A percentile compares a stretch with the other conserved stretches of the same genome.
These are phyloP conservation scores for Andrographis paniculata DNA, from an alignment of 305 asterid genomes.

Conservation along the genomic window DNA sequence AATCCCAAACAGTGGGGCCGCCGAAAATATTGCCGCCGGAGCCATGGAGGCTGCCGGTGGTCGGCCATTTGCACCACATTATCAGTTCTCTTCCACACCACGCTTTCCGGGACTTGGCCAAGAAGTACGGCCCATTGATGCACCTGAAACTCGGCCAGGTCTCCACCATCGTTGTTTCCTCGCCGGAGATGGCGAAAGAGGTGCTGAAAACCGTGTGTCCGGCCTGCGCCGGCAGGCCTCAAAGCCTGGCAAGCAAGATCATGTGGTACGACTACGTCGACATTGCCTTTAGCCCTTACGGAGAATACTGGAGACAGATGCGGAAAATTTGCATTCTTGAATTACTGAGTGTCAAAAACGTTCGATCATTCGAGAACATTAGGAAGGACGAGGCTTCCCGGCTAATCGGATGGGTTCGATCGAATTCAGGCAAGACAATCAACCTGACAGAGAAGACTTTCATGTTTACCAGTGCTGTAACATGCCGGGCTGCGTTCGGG, in stretches of 20 bases:
- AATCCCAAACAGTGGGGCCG: constrained; percentile 12
- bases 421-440: background rate
- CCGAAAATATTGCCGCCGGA: background rate
- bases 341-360: background rate
- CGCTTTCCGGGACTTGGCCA: background rate
- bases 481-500: background rate
- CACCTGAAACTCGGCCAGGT: background rate
- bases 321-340: background rate
- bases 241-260: background rate
- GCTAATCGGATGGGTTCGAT: background rate
- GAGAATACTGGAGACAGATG: background rate
- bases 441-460: background rate
- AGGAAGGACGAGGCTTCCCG: background rate
- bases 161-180: background rate
- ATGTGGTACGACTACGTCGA: background rate
- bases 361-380: background rate
- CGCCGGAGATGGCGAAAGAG: background rate
- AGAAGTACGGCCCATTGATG: background rate
- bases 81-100: background rate
- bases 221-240: background rate
- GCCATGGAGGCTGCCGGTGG: background rate
- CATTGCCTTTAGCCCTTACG: background rate
- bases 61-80: background rate
- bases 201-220: background rate
- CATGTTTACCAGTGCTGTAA: background rate